phyloP scores from a whole-genome alignment of 176 grass and related monocot genomes.

The Lolium perenne region DNA sequence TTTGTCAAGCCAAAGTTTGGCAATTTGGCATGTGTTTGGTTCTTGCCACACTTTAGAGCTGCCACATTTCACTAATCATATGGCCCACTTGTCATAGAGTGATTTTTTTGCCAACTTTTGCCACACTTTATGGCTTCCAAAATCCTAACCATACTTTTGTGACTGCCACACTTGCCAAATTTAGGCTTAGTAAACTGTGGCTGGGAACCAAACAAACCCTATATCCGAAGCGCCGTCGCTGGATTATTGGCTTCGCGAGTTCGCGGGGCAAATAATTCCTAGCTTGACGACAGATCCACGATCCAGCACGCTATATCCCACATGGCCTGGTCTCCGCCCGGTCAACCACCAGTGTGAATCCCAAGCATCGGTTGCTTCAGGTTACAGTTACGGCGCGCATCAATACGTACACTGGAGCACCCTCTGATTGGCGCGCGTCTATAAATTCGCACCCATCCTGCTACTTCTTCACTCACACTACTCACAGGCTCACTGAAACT shows the following conservation, averaged over 20 bases:
- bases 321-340: slow-evolving; percentile 36
- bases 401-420: neutral
- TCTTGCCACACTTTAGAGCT: too few species aligned
- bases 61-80: too few species aligned
- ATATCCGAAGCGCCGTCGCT: neutral
- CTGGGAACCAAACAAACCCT: too few species aligned
- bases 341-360: slow-evolving; percentile 13
- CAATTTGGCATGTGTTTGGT: too few species aligned
- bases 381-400: neutral
- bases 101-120: too few species aligned
- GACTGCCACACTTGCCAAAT: too few species aligned
- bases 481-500: neutral
- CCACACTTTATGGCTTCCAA: too few species aligned
- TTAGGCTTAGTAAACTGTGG: too few species aligned
- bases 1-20: too few species aligned
- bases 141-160: too few species aligned
- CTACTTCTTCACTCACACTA: neutral
- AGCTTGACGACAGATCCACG: neutral
- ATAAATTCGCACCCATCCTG: slow-evolving; percentile 37
- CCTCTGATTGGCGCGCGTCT: neutral
- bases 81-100: too few species aligned
- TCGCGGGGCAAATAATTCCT: slow-evolving; percentile 18
- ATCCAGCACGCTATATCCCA: slow-evolving; percentile 39
- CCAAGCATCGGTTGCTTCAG: neutral
- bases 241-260: neutral